Conservation (phyloP, 2,329 filamentous ascomycete species). For the Colletotrichum scovillei region DNA sequence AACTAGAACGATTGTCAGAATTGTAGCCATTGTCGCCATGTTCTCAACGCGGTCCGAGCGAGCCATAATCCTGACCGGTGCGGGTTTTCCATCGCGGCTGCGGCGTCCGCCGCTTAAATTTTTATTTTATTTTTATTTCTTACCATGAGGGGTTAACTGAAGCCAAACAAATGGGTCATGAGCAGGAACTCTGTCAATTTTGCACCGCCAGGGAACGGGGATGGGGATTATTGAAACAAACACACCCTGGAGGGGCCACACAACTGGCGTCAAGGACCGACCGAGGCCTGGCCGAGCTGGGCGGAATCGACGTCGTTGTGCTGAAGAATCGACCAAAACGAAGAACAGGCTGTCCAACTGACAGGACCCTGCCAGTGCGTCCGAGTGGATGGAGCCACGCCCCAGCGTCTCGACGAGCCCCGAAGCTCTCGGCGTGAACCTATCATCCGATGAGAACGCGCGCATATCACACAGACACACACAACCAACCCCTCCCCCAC, state of each 20-base stretch:
- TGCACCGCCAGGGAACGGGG: conserved; percentile 15
- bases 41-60: conserved; percentile 25
- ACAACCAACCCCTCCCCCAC: conserved; percentile 9
- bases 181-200: conserved; percentile 6
- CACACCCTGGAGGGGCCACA: conserved; percentile 12
- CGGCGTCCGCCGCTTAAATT: conserved; percentile 24
- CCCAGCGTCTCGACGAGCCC: neutral
- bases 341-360: neutral
- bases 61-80: neutral
- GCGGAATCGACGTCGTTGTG: conserved; percentile 18
- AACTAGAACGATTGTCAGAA: neutral
- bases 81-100: conserved; percentile 26
- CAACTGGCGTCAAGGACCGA: conserved; percentile 25
- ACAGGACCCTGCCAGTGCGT: conserved; percentile 26
- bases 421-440: neutral
- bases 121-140: neutral
- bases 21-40: neutral
- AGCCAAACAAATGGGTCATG: conserved; percentile 18
- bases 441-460: conserved; percentile 16
- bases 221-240: conserved; percentile 23
- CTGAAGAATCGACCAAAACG: conserved; percentile 27
- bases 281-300: conserved; percentile 31
- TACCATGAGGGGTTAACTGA: conserved; percentile 30
- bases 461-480: neutral
- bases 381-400: conserved; percentile 28